Base-by-base conservation (phyloP, 257 asterid species). In the Rehmannia glutinosa region DNA sequence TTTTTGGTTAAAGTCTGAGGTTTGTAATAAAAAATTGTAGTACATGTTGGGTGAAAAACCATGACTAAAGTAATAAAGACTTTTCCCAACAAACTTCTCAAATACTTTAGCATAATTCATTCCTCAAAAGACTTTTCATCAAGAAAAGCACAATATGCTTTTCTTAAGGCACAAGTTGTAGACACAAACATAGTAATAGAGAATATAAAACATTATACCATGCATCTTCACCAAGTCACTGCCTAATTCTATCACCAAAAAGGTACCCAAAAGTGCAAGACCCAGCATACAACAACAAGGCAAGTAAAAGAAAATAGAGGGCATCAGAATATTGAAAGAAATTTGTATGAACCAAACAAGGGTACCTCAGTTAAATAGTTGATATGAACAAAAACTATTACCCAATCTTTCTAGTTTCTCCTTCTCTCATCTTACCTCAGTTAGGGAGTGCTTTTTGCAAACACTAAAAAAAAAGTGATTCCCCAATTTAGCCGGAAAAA, bases 121-220 rank as follows among this genome's bases (percentile, higher is more conserved):
- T 47, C 61, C n/a, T n/a, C n/a, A n/a, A 46, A 56, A 54, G 33
- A 45, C 55, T 20, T 30, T 10, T 6, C 49, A 50, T 30, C 13
- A 25, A 10, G 33, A 21, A 41, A 35, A 41, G 35, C 16, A 63
- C 23, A 46, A 33, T 63, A 69, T 75, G 68, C 80, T 58, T 69
- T 70, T 57, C 76, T 63, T 68, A 52, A 15, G 5, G 28, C 35
- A 16, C 55, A 68, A 52, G 71, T 28, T 23, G 58, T 19, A 32
- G 30, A 50, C 15, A 33, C n/a, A n/a, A n/a, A n/a, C n/a, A n/a
- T n/a, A 33, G 5, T 4, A 6, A 59, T n/a, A n/a, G 4, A 42
- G 17, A 23, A 8, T 0, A 56, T 4, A 12, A 4, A 17, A 10
- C 49, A n/a, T n/a, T n/a, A 9, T 20, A 35, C 9, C 32, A 36